Percentiles rank a stretch among this genome's conserved stretches.
phyloP scores from a whole-genome alignment of 2,329 filamentous ascomycete species.

The Pseudogymnoascus sp. region DNA sequence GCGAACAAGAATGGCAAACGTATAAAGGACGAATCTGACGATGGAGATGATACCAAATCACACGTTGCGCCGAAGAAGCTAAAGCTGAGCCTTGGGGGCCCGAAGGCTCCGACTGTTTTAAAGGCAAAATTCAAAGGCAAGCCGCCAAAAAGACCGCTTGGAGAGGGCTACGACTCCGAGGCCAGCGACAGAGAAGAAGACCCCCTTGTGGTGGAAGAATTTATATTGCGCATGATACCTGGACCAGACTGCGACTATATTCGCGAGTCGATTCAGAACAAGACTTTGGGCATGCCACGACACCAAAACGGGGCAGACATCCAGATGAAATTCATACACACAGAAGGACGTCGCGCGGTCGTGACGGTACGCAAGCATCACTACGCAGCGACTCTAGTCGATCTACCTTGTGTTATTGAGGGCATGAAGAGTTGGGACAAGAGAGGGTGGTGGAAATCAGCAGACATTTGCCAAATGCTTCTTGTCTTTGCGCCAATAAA shows the following conservation, averaged over 20 bases:
- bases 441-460: conserved; percentile 63
- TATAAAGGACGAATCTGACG: conserved; percentile 45
- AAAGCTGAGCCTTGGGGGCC: conserved; percentile 32
- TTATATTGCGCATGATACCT: conserved; percentile 80
- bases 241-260: conserved; percentile 82
- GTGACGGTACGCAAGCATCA: conserved; percentile 50
- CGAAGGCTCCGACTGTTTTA: conserved; percentile 34
- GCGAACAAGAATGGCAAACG: conserved; percentile 44
- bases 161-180: conserved; percentile 94
- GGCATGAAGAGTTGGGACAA: conserved; percentile 70
- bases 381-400: conserved; percentile 60
- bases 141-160: conserved; percentile 59
- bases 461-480: conserved; percentile 69
- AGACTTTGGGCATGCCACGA: conserved; percentile 61
- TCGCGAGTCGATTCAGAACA: conserved; percentile 64
- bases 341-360: conserved; percentile 50
- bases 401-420: conserved; percentile 62
- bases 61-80: conserved; percentile 36
- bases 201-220: conserved; percentile 80
- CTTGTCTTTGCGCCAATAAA: conserved; percentile 52
- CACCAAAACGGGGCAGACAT: conserved; percentile 66
- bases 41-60: conserved; percentile 34
- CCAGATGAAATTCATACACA: conserved; percentile 68
- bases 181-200: conserved; percentile 83
- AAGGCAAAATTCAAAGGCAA: conserved; percentile 60